These are phyloP conservation scores for Arthroderma uncinatum DNA, from an alignment of 2,329 filamentous ascomycete species.

Conservation along the genomic window DNA sequence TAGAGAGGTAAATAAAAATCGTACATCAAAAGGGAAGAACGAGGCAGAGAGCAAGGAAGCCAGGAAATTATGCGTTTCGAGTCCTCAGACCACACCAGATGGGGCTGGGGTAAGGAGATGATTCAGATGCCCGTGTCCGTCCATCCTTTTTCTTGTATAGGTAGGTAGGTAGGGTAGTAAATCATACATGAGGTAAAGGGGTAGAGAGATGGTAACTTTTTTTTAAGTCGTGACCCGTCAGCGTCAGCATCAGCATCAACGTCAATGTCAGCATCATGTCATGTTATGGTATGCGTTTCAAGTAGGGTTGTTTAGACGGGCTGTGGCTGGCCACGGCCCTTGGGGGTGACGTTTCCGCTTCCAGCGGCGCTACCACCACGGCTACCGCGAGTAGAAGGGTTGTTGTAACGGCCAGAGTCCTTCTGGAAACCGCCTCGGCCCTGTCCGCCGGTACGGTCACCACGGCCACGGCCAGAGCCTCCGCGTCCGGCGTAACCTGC, in stretches of 20 bases:
- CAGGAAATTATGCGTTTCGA: background rate
- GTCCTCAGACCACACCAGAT: background rate
- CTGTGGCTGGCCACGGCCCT: slow-evolving; percentile 26
- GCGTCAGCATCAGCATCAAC: background rate
- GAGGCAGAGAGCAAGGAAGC: background rate
- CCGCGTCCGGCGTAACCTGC: slow-evolving; percentile 51
- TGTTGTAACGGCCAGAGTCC: slow-evolving; percentile 54
- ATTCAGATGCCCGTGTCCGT: background rate
- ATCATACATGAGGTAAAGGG: background rate
- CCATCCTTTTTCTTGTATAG: background rate
- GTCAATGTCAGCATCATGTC: background rate
- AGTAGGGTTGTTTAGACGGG: background rate
- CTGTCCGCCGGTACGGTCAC: slow-evolving; percentile 54
- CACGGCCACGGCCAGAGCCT: slow-evolving; percentile 54
- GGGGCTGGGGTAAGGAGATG: background rate
- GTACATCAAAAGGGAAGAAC: slow-evolving; percentile 1
- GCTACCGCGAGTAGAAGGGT: slow-evolving; percentile 40
- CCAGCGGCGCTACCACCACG: slow-evolving; percentile 51
- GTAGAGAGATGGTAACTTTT: background rate
- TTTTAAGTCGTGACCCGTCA: background rate
- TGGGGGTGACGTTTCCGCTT: slow-evolving; percentile 42
- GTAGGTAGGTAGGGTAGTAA: background rate
- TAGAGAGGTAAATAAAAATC: background rate
- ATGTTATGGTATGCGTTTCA: background rate
- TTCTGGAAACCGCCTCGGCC: slow-evolving; percentile 58